Base-by-base conservation (phyloP, 257 asterid species). In the Gardenia jasminoides region DNA sequence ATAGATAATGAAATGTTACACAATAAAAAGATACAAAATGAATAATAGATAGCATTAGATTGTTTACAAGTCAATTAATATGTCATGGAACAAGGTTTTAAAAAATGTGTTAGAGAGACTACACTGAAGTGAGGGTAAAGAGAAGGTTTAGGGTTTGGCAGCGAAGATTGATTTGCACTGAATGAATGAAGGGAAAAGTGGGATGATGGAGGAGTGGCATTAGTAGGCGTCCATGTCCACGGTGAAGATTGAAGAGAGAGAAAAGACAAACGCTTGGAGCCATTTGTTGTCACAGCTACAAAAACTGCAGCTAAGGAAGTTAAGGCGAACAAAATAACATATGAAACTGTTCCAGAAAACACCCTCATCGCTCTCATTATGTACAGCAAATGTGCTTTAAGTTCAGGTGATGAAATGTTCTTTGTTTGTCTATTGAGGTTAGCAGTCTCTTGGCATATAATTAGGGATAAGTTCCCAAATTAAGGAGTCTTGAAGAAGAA, bases 51-150 rank as follows among this genome's bases (percentile, higher is more conserved):
- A n/a, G n/a, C n/a, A n/a, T n/a, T n/a, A n/a, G n/a, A n/a, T n/a
- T n/a, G n/a, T n/a, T n/a, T n/a, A n/a, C n/a, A n/a, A n/a, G n/a
- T n/a, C 58, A 5, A 12, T 52, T 12, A 52, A 52, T 22, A 52
- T 52, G 58, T 52, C 31, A 67, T 20, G 26, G 3, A 30, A 24
- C 56, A 54, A 4, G 22, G 0, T 31, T 3, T 19, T 6, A 41
- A 6, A 54, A 64, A 66, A 10, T 26, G 1, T 8, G 46, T 75
- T 33, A 26, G 10, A 30, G 16, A 8, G 2, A 11, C 80, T 87
- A 91, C 97, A 65, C 64, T 76, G 89, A 88, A 92, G 24, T 81
- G 85, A 10, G 94, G 97, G 82, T 92, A 92, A 9, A 92, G 17
- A 48, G 88, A 82, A 44, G 61, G 72, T 66, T 62, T 80, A 4